These are phyloP conservation scores for Didymella segeticola DNA, from an alignment of 2,329 filamentous ascomycete species.

Conservation along the genomic window DNA sequence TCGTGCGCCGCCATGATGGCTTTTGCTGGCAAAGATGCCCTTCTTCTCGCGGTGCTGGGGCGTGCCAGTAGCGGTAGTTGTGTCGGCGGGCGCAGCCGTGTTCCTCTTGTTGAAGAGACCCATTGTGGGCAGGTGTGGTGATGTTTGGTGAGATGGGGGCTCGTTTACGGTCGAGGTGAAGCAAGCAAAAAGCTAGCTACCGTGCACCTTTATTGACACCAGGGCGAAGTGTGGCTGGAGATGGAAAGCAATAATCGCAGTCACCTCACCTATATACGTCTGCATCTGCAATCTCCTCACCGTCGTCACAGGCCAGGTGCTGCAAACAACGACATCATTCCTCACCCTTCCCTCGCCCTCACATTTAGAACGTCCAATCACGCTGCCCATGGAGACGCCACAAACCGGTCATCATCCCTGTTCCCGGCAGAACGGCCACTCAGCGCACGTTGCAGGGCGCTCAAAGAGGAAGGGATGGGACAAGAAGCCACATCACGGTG, in stretches of 20 bases:
- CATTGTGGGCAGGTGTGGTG: conserved; percentile 34
- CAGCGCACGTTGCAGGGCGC: conserved; percentile 4
- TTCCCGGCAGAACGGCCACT: conserved; percentile 16
- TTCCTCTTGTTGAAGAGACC: conserved; percentile 49
- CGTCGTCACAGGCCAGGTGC: conserved; percentile 11
- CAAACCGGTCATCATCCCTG: conserved; percentile 40
- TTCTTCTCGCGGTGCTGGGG: conserved; percentile 36
- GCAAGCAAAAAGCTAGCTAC: conserved; percentile 10
- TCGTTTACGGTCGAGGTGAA: conserved; percentile 2
- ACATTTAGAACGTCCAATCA: conserved; percentile 17
- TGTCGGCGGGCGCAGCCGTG: conserved; percentile 45
- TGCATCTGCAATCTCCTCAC: neutral
- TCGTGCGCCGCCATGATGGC: conserved; percentile 20
- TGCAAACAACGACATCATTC: conserved; percentile 23
- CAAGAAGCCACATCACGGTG: conserved; percentile 14
- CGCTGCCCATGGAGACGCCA: conserved; percentile 25
- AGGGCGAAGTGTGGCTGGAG: conserved; percentile 1
- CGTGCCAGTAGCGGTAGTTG: conserved; percentile 41
- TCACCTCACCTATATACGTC: conserved; percentile 13
- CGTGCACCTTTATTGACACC: conserved; percentile 6
- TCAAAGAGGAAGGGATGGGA: conserved; percentile 12
- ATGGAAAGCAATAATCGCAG: neutral
- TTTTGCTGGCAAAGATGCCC: conserved; percentile 33
- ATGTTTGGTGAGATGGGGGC: conserved; percentile 3
- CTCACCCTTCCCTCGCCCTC: conserved; percentile 15